These are phyloP conservation scores for Solanum neorickii DNA, from an alignment of 257 asterid genomes.

Conservation along the genomic window DNA sequence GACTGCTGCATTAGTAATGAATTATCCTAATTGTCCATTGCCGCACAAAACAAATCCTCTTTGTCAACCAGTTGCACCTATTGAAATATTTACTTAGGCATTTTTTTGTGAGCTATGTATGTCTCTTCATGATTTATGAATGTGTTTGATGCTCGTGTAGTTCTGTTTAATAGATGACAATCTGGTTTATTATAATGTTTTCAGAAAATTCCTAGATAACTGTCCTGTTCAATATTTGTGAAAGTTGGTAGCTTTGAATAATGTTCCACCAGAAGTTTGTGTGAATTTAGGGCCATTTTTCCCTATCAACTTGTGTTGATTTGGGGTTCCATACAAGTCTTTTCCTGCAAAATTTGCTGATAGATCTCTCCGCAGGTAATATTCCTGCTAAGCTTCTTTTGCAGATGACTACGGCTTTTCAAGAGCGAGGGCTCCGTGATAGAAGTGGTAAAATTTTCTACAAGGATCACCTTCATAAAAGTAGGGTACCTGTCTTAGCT, in stretches of 20 bases:
- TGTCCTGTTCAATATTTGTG: background rate
- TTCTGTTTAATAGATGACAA: background rate
- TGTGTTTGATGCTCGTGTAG: background rate
- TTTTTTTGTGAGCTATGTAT: background rate
- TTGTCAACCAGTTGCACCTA: background rate
- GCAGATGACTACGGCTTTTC: constrained; percentile 77
- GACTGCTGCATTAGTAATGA: background rate
- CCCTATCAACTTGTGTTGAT: background rate
- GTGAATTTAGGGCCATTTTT: background rate
- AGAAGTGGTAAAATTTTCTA: constrained; percentile 64
- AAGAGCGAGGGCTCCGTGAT: constrained; percentile 82
- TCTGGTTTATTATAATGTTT: background rate
- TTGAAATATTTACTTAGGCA: background rate
- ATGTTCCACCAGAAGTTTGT: background rate
- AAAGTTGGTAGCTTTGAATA: background rate
- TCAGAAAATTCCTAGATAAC: background rate
- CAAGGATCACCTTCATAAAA: constrained; percentile 68
- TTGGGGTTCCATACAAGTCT: background rate
- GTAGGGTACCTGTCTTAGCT: constrained; percentile 66
- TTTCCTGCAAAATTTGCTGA: background rate
- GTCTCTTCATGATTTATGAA: background rate
- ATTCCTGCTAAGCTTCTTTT: constrained; percentile 78
- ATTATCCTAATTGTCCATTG: background rate
- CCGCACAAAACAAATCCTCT: background rate
- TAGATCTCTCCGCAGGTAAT: constrained; percentile 43